Conservation (phyloP, 164 flowering plant genomes). For the Vitis cinerea region DNA sequence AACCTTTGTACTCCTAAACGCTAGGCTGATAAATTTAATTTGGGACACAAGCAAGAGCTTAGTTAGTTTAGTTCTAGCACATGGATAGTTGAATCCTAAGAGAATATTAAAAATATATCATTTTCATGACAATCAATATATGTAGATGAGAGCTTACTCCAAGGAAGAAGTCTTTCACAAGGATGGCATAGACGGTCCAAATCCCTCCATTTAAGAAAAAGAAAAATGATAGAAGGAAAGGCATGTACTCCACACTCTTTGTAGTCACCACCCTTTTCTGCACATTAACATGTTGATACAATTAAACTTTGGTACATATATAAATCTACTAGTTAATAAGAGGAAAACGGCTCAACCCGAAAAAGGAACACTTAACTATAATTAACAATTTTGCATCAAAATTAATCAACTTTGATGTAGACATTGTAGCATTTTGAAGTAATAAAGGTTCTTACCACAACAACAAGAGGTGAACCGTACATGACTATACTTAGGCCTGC, state of each 20-base stretch:
- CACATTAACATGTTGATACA: neutral
- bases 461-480: constrained; percentile 21
- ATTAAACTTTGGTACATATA: neutral
- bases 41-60: no score
- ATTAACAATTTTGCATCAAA: neutral
- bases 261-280: constrained; percentile 45
- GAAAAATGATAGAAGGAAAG: constrained; percentile 56
- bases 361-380: neutral
- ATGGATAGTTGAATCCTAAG: no score
- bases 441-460: constrained; percentile 10
- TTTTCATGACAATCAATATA: no score
- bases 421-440: no score
- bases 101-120: no score
- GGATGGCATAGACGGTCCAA: constrained; percentile 48
- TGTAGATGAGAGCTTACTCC: constrained; percentile 18
- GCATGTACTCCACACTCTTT: constrained; percentile 69
- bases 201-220: constrained; percentile 52
- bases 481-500: constrained; percentile 7
- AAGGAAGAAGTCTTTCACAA: constrained; percentile 30
- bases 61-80: no score
- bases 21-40: no score
- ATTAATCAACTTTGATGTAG: no score
- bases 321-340: neutral
- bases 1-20: no score
- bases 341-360: no score